Evolutionary conservation across 495 filamentous ascomycete species (phyloP), one percentile per base, ranked within the genome.

Genomic region (Rostrohypoxylon terebratum): DNA sequence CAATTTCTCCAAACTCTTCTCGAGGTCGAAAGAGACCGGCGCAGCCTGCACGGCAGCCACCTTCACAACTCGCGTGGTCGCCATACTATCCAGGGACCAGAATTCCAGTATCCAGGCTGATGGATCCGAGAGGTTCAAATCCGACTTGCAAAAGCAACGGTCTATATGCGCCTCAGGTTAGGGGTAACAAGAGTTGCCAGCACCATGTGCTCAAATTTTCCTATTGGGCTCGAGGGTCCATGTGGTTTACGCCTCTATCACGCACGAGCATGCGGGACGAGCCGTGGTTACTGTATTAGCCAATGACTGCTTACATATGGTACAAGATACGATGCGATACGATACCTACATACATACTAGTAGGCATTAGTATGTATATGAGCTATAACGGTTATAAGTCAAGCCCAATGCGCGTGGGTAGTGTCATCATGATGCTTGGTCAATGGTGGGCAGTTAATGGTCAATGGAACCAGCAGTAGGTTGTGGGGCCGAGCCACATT

Each of bases 11-110:
- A 82, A 69, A 28, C 81, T 84, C 45, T 75, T 71, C 7, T 76
- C 45, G 21, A 82, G 79, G 38, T 83, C 78, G 57, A 86, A 83
- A 55, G 75, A 81, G 8, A 81, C 72, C 2, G 84, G 81, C 11
- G 82, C 77, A 13, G 80, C 82, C 63, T 84, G 82, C 73, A 82
- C 80, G 7, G 81, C 80, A 33, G 80, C 78, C n/a, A 80, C 67
- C 65, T 71, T 75, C 16, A 78, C 69, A 6, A 62, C 60, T 25
- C 72, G 67, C 40, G 51, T 21, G 9, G 68, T 18, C 21, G 73
- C 60, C 77, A 77, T 78, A 11, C 42, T 68, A 47, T 72, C 16
- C 20, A 51, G 48, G 25, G 3, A 18, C 42, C 42, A 45, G n/a
- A 20, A 18, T 18, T 45, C 42, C 42, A 45, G 16, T 50, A 28